Conservation (phyloP, 129 eudicot genomes). For the carrot (Daucus carota) region DH1_v3.0 NC_030381.2:43498501-43499000, state of each 20-base stretch:
- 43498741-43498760: conserved; percentile 16
- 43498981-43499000: conserved; percentile 26
- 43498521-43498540: conserved; percentile 28
- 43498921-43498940: conserved; percentile 23
- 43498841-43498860: conserved; percentile 22
- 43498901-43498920: conserved; percentile 26
- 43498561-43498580: conserved; percentile 24
- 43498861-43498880: conserved; percentile 12
- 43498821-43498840: conserved; percentile 15
- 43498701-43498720: background rate
- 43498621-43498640: conserved; percentile 31
- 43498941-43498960: conserved; percentile 3
- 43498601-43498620: conserved; percentile 26
- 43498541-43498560: conserved; percentile 20
- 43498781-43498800: conserved; percentile 10
- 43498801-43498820: conserved; percentile 16
- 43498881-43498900: conserved; percentile 24
- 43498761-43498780: background rate
- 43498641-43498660: conserved; percentile 17
- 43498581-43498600: conserved; percentile 29
- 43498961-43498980: conserved; percentile 22
- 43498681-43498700: conserved; percentile 21
- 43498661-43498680: conserved; percentile 17
- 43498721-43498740: conserved; percentile 40
- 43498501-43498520: conserved; percentile 32